Conservation (phyloP, 192 early-diverging fungal species). For the Rhizophlyctis rosea region DNA sequence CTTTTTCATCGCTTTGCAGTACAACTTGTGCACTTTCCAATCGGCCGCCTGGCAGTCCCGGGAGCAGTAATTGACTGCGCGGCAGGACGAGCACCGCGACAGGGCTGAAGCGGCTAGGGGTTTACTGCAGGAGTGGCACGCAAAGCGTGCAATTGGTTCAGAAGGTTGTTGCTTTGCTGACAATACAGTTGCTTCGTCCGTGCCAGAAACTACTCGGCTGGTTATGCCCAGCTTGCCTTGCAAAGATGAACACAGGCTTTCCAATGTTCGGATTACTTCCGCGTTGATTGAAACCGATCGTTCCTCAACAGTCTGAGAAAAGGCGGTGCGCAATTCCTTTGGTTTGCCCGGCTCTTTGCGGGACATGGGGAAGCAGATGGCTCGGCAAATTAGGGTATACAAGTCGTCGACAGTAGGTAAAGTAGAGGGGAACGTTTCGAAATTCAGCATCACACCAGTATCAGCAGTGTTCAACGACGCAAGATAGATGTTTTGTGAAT, state of each 20-base stretch:
- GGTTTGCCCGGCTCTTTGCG: not conserved
- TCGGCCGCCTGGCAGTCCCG: constrained; percentile 6
- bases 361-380: constrained; percentile 10
- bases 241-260: too few relatives aligned
- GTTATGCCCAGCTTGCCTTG: not conserved
- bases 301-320: not conserved
- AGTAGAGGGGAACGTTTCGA: not conserved
- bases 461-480: not conserved
- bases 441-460: not conserved
- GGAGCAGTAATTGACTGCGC: constrained; percentile 3
- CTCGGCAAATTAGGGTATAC: constrained; percentile 5
- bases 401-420: constrained; percentile 4
- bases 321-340: not conserved
- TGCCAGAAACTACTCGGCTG: not conserved
- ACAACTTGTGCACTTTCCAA: not conserved
- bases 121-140: constrained; percentile 6
- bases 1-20: constrained; percentile 1
- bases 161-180: not conserved
- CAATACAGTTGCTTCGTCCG: too few relatives aligned
- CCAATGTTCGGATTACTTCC: not conserved
- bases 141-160: not conserved
- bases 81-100: constrained; percentile 8
- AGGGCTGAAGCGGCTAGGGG: not conserved
- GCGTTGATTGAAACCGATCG: not conserved
- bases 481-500: constrained; percentile 3